These are phyloP conservation scores for Ascochyta pisi DNA, from an alignment of 2,329 filamentous ascomycete genomes.

Conservation along the genomic window DNA sequence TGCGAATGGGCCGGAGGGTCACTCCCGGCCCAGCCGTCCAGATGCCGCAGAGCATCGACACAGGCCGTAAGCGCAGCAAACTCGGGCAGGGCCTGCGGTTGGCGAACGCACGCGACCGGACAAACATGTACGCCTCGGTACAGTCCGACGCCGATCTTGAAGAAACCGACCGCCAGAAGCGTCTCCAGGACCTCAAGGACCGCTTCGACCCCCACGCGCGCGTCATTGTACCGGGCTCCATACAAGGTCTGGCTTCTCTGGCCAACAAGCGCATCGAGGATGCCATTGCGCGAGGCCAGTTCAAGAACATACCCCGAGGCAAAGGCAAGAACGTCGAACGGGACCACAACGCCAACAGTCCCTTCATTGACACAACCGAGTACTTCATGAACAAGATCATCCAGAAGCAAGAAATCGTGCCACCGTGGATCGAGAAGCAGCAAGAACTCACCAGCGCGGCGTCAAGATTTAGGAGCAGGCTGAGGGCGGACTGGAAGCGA, in stretches of 20 bases:
- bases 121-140: conserved; percentile 61
- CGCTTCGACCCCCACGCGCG: conserved; percentile 77
- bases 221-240: conserved; percentile 75
- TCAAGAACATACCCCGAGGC: conserved; percentile 73
- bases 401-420: conserved; percentile 91
- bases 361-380: conserved; percentile 94
- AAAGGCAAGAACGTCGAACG: conserved; percentile 80
- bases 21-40: conserved; percentile 29
- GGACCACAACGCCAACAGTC: conserved; percentile 82
- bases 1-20: conserved; percentile 32
- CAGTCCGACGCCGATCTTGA: conserved; percentile 63
- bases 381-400: conserved; percentile 99
- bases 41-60: conserved; percentile 41
- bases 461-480: conserved; percentile 72
- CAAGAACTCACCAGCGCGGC: conserved; percentile 80
- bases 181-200: conserved; percentile 77
- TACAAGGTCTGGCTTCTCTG: conserved; percentile 79
- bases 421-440: conserved; percentile 99
- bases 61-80: conserved; percentile 48
- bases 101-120: conserved; percentile 65
- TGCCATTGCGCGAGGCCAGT: conserved; percentile 89
- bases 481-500: conserved; percentile 83
- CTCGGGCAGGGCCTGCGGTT: conserved; percentile 52
- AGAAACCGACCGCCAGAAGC: conserved; percentile 74
- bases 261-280: conserved; percentile 94